Evolutionary conservation across 768 basidiomycete species (phyloP).

Genomic region (Naematelia aurantialba): DNA sequence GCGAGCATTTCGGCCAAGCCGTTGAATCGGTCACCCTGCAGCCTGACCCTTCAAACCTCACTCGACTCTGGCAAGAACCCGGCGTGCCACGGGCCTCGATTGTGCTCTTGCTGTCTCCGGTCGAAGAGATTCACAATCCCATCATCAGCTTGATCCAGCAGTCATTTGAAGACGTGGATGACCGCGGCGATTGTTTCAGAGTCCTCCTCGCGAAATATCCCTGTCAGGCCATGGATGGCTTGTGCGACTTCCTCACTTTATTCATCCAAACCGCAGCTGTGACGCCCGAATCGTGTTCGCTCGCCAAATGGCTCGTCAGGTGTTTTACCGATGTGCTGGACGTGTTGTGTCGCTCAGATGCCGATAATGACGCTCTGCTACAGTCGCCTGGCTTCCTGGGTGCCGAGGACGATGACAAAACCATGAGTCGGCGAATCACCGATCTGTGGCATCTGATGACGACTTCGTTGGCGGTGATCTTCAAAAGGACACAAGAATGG

Average conservation of each 20-base stretch:
- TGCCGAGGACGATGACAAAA: constrained; percentile 26
- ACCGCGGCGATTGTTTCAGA: constrained; percentile 80
- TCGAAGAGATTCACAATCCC: constrained; percentile 66
- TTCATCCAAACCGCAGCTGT: constrained; percentile 63
- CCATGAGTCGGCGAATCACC: constrained; percentile 59
- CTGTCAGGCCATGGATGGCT: constrained; percentile 64
- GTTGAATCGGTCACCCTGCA: constrained; percentile 67
- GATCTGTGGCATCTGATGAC: constrained; percentile 81
- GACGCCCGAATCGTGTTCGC: constrained; percentile 77
- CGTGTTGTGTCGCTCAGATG: constrained; percentile 61
- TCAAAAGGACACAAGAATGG: constrained; percentile 79
- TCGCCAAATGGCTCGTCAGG: constrained; percentile 85
- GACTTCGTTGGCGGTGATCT: constrained; percentile 73
- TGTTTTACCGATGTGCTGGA: constrained; percentile 92
- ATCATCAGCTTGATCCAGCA: constrained; percentile 77
- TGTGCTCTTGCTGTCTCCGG: constrained; percentile 74
- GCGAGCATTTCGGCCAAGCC: constrained; percentile 62
- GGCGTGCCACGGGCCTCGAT: constrained; percentile 63
- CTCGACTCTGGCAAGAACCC: constrained; percentile 59
- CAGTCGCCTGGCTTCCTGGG: constrained; percentile 43
- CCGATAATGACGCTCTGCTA: constrained; percentile 66
- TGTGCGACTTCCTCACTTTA: constrained; percentile 63
- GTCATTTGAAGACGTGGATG: constrained; percentile 78
- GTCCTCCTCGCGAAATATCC: constrained; percentile 68
- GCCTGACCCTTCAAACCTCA: constrained; percentile 55